Percentiles rank a stretch among this genome's conserved stretches.
Evolutionary conservation across 805 yeast genomes (phyloP).

Genomic region (Clavispora vitiphila): DNA sequence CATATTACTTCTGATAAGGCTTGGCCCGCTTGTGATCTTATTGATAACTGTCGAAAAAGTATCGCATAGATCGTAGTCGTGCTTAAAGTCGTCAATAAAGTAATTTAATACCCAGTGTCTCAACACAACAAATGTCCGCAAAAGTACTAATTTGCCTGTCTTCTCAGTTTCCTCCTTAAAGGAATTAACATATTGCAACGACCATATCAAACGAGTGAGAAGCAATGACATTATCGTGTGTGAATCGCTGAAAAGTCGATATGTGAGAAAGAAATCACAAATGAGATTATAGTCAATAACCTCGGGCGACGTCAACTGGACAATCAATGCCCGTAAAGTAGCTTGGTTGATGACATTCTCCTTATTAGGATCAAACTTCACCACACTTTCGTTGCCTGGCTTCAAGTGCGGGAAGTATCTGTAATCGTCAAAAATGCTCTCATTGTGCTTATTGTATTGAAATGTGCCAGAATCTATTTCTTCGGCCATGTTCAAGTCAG

Average conservation of each 20-base stretch:
- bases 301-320: slow-evolving; percentile 66
- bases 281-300: slow-evolving; percentile 71
- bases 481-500: slow-evolving; percentile 6
- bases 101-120: slow-evolving; percentile 90
- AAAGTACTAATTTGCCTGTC: slow-evolving; percentile 60
- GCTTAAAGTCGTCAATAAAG: slow-evolving; percentile 70
- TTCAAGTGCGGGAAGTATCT: slow-evolving; percentile 29
- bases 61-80: slow-evolving; percentile 30
- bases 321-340: slow-evolving; percentile 44
- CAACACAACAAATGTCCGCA: slow-evolving; percentile 79
- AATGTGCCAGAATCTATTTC: slow-evolving; percentile 8
- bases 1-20: slow-evolving; percentile 23
- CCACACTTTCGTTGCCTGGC: slow-evolving; percentile 17
- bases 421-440: slow-evolving; percentile 33
- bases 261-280: slow-evolving; percentile 84
- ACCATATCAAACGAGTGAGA: slow-evolving; percentile 68
- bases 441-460: slow-evolving; percentile 32
- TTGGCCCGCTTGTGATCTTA: slow-evolving; percentile 32
- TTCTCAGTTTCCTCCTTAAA: slow-evolving; percentile 21
- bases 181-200: slow-evolving; percentile 42
- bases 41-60: slow-evolving; percentile 45
- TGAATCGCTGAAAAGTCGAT: slow-evolving; percentile 63
- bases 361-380: slow-evolving; percentile 30
- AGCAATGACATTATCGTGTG: slow-evolving; percentile 55
- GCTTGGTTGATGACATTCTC: slow-evolving; percentile 32